Base-by-base conservation (phyloP, 2,329 filamentous ascomycete species). In the Cytospora paraplurivora region DNA sequence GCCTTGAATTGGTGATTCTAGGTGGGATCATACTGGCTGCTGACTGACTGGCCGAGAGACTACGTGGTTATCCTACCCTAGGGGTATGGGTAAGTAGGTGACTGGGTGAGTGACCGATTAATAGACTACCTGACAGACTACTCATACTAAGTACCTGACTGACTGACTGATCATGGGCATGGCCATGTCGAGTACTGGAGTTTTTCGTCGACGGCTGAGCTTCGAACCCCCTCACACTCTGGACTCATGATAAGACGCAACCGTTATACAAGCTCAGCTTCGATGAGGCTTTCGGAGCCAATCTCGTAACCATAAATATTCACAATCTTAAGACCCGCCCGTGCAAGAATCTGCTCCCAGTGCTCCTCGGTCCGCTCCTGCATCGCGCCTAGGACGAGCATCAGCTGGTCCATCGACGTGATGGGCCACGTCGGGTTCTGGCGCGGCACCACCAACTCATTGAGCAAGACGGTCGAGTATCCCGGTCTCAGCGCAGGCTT, bases 401-500 rank as follows among this genome's bases (percentile, higher is more conserved):
- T 74, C 49, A 72, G 58, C 55, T 76, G 68, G 55, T 79, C 76
- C 68, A 76, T 69, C 0, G 68, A 70, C 0, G 77, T 76, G 0
- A 73, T 68, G 66, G 77, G 72, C 74, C 75, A 78, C 27, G 72
- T 65, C 0, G 76, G 73, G 5, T 66, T 64, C 33, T 49, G 62
- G 11, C 67, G 67, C 0, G 76, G 75, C 3, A 79, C 66, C 1
- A 78, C 73, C 38, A 75, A 71, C 69, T 80, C 72, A 49, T 77
- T 72, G 4, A 78, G 69, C 2, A 78, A 64, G 15, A 78, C 66
- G 64, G 70, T 75, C 4, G 75, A 78, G 57, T 78, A 78, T 0
- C 73, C 73, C 47, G 51, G 68, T 35, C 72, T 68, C 72, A 74
- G 73, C 21, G 69, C 72, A 2, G 54, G 63, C 15, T 64, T 64